These are phyloP conservation scores for Wickerhamomyces ciferrii DNA, from an alignment of 805 yeast genomes.

Conservation along the genomic window DNA sequence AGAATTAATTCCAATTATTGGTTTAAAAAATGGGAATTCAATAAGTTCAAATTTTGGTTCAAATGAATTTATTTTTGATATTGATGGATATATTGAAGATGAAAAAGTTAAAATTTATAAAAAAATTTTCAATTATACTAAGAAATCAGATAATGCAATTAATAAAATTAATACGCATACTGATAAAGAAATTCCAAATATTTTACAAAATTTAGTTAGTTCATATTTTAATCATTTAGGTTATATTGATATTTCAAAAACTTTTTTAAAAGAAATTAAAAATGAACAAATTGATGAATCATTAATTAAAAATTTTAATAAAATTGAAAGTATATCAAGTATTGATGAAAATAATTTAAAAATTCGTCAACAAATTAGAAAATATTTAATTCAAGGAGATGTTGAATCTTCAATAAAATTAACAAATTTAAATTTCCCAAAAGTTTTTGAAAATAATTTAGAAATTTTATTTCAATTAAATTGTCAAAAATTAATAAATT, in stretches of 20 bases:
- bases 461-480: conserved; percentile 34
- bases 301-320: conserved; percentile 9
- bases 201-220: conserved; percentile 31
- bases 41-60: conserved; percentile 37
- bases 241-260: conserved; percentile 44
- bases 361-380: conserved; percentile 41
- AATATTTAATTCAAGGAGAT: conserved; percentile 32
- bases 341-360: conserved; percentile 30
- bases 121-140: conserved; percentile 19
- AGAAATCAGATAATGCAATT: conserved; percentile 5
- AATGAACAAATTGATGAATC: conserved; percentile 21
- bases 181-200: conserved; percentile 17
- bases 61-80: conserved; percentile 56
- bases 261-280: conserved; percentile 42
- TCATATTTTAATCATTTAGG: conserved; percentile 57
- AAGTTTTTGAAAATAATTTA: conserved; percentile 26
- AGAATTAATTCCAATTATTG: conserved; percentile 40
- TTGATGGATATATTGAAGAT: conserved; percentile 43
- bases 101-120: conserved; percentile 34
- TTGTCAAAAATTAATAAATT: conserved; percentile 37
- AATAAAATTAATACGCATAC: conserved; percentile 5
- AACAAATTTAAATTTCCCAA: conserved; percentile 28
- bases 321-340: conserved; percentile 23
- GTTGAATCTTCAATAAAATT: conserved; percentile 26
- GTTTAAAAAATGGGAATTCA: conserved; percentile 32